Evolutionary conservation across 2,329 filamentous ascomycete genomes (phyloP).

Genomic region (Hansfordia pulvinata): DNA sequence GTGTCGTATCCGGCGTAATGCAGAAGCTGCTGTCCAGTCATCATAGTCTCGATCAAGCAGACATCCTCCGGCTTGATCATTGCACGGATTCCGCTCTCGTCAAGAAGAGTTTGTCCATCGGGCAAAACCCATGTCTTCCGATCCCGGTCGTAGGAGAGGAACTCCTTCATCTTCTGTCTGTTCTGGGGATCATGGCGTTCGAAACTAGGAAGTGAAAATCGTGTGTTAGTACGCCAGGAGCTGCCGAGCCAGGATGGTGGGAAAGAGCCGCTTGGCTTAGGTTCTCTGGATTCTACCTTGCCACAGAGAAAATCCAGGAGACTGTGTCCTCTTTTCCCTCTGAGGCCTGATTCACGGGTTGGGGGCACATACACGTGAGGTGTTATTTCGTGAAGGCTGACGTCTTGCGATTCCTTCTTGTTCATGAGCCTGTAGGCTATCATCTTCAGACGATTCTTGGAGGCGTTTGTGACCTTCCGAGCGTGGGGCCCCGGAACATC

Average conservation of each 20-base stretch:
- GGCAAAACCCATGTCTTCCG: conserved; percentile 76
- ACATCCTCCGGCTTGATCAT: conserved; percentile 96
- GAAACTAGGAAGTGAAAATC: no score
- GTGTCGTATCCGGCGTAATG: conserved; percentile 78
- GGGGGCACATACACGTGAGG: no score
- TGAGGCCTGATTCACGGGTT: no score
- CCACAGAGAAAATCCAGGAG: no score
- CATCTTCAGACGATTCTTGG: conserved; percentile 94
- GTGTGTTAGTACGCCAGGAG: no score
- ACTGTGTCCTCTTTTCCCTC: no score
- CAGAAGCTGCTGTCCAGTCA: conserved; percentile 82
- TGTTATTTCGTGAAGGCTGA: conserved; percentile 74
- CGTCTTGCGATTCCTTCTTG: conserved; percentile 54
- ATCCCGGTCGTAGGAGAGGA: conserved; percentile 81
- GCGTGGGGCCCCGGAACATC: conserved; percentile 91
- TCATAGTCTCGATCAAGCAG: conserved; percentile 90
- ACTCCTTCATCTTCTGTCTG: conserved; percentile 92
- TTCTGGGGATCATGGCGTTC: conserved; percentile 93
- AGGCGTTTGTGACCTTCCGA: conserved; percentile 89
- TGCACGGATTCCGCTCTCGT: conserved; percentile 65
- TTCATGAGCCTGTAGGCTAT: conserved; percentile 81
- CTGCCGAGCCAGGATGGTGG: no score
- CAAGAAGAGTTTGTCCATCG: conserved; percentile 59
- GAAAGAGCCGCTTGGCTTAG: no score
- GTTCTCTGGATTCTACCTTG: no score